Evolutionary conservation across 2,329 filamentous ascomycete genomes (phyloP).

Genomic region (Ceratocystis variospora): DNA sequence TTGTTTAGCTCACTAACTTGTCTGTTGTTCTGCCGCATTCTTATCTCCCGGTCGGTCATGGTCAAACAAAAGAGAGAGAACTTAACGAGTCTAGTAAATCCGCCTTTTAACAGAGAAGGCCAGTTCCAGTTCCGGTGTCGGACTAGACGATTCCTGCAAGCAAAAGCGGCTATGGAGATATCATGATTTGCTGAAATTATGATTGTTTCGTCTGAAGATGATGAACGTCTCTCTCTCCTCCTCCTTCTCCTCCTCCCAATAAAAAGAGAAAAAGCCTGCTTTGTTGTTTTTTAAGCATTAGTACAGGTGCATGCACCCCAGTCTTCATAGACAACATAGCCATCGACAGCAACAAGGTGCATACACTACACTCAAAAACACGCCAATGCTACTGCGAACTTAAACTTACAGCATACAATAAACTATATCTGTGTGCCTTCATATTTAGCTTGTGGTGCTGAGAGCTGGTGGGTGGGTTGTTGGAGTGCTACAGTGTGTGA

Average conservation of each 20-base stretch:
- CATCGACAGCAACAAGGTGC: neutral
- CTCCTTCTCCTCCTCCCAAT: no score
- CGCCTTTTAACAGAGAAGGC: neutral
- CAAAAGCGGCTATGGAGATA: neutral
- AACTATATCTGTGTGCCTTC: neutral
- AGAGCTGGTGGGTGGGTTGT: neutral
- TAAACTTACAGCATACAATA: neutral
- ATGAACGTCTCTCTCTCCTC: neutral
- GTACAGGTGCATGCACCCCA: no score
- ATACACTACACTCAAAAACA: neutral
- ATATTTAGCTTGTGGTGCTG: neutral
- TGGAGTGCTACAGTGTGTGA: neutral
- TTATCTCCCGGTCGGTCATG: no score
- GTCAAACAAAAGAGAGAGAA: neutral
- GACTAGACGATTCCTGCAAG: neutral
- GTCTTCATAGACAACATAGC: no score
- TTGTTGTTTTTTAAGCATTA: no score
- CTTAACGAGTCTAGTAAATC: neutral
- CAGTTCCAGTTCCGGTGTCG: neutral
- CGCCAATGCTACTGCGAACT: neutral
- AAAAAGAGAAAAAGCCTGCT: no score
- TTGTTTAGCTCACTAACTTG: no score
- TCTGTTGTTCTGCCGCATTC: no score
- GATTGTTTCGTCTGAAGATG: conserved; percentile 3
- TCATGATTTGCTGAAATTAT: neutral